phyloP scores from a whole-genome alignment of 2,329 filamentous ascomycete genomes.

The Aspergillus sp. region DNA sequence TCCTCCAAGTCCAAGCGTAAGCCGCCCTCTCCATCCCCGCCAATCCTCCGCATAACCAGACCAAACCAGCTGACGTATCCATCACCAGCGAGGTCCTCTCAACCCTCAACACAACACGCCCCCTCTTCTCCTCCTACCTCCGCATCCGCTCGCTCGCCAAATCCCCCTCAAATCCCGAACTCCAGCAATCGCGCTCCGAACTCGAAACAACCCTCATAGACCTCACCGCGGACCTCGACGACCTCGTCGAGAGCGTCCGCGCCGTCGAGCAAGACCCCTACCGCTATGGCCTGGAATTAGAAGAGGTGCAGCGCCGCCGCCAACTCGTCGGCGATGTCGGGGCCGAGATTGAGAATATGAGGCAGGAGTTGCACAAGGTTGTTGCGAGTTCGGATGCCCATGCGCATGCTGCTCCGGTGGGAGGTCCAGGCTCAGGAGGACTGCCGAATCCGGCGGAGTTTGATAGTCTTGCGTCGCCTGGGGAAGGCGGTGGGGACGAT shows the following conservation, averaged over 20 bases:
- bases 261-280: constrained; percentile 88
- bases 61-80: constrained; percentile 13
- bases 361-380: constrained; percentile 72
- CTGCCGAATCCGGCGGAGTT: constrained; percentile 66
- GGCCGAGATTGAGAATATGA: constrained; percentile 86
- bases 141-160: constrained; percentile 88
- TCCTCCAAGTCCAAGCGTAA: constrained; percentile 55
- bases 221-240: constrained; percentile 81
- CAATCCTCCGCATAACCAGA: neutral
- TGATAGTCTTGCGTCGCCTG: constrained; percentile 44
- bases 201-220: constrained; percentile 77
- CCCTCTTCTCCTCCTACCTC: constrained; percentile 91
- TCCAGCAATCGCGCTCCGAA: constrained; percentile 69
- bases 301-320: constrained; percentile 80
- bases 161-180: constrained; percentile 70
- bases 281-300: constrained; percentile 79
- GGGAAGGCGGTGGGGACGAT: constrained; percentile 57
- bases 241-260: constrained; percentile 83
- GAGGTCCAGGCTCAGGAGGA: constrained; percentile 30
- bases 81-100: constrained; percentile 77
- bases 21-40: constrained; percentile 17
- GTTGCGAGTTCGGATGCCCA: constrained; percentile 46
- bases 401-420: neutral
- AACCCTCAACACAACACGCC: constrained; percentile 78
- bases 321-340: constrained; percentile 88